Evolutionary conservation across 2,329 filamentous ascomycete species (phyloP), one percentile per base, ranked within the genome.

Genomic region (Colletotrichum sp.): DNA sequence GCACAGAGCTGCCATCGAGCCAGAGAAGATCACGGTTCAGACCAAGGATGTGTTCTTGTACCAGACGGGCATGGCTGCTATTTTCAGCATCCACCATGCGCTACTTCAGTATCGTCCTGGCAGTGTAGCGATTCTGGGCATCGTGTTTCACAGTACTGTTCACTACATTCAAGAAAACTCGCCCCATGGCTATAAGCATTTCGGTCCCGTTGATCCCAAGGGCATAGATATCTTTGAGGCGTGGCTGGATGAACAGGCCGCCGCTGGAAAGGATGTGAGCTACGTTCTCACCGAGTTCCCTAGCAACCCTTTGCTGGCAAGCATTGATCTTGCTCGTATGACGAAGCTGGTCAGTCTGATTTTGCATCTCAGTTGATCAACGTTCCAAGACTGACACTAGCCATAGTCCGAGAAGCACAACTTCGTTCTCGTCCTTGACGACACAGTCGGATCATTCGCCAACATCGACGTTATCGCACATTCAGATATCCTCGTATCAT

Each of bases 51-150:
- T 92, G 2, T 90, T 85, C 66, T 82, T 92, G 25, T 91, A 88
- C 78, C 86, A 87, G 7, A 88, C 88, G 0, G 90, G 90, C 30
- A 92, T 92, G 90, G 86, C 86, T 1, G 85, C 87, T 30, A 86
- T 92, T 13, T 89, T 86, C 71, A 81, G 85, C 28, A 76, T 85
- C 3, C 87, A 87, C 44, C 82, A 83, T 55, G 81, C 84, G 4
- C 78, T 90, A 12, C 75, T 82, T 4, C 78, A 80, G 30, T 78
- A 83, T 34, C 82, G 84, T 3, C 80, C 83, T 0, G 80, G 83
- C 4, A 84, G 82, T 39, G 82, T 85, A 7, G 84, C 88, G 8
- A 81, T 88, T 15, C 83, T 91, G 30, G 90, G 90, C 9, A 82
- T 89, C n/a, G 82, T 88, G 4, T 92, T 91, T 78, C 86, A 89